Conservation (phyloP, 805 yeast genomes). For the Torulaspora franciscae region DNA sequence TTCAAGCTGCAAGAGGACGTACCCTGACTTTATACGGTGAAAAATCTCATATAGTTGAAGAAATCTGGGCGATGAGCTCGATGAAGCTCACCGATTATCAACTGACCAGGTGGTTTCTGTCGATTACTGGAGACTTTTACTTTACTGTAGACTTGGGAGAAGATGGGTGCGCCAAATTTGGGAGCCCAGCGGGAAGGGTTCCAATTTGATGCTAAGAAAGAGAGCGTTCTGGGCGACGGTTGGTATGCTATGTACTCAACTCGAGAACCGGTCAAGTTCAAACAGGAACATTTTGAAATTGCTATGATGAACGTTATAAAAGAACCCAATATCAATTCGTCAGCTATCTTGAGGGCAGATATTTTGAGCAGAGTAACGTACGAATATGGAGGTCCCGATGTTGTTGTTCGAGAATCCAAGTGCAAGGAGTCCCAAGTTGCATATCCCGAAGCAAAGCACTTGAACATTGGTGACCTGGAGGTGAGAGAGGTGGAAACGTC, state of each 20-base stretch:
- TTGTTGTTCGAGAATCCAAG: slow-evolving; percentile 7
- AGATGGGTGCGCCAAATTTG: slow-evolving; percentile 1
- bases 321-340: slow-evolving; percentile 87
- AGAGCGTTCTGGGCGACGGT: slow-evolving; percentile 26
- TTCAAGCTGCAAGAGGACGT: too few relatives aligned
- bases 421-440: slow-evolving; percentile 13
- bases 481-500: slow-evolving; percentile 34
- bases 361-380: slow-evolving; percentile 51
- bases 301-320: slow-evolving; percentile 77
- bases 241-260: slow-evolving; percentile 32
- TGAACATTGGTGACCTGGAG: slow-evolving; percentile 41
- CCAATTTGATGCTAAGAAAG: slow-evolving; percentile 16
- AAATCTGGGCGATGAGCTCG: slow-evolving; percentile 5
- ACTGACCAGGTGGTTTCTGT: background rate
- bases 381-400: slow-evolving; percentile 27
- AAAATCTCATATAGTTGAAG: background rate
- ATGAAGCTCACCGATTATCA: background rate
- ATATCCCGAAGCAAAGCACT: slow-evolving; percentile 26
- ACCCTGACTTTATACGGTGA: background rate
- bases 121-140: background rate
- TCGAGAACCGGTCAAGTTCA: slow-evolving; percentile 22
- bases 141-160: background rate
- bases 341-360: slow-evolving; percentile 86
- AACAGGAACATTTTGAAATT: slow-evolving; percentile 50
- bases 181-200: slow-evolving; percentile 19